These are phyloP conservation scores for Paxillus involutus DNA, from an alignment of 768 basidiomycete species.

Conservation along the genomic window DNA sequence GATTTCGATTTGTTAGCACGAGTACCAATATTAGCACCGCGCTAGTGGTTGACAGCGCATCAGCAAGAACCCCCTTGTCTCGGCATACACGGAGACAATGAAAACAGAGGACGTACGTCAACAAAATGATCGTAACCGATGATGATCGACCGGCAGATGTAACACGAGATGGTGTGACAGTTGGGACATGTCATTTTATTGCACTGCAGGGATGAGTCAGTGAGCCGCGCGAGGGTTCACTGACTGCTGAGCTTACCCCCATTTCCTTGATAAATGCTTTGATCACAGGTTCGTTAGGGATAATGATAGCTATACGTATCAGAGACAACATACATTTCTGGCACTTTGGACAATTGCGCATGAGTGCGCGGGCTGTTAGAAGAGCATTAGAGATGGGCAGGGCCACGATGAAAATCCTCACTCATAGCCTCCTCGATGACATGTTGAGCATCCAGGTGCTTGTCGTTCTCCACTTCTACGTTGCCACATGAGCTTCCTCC, in stretches of 20 bases:
- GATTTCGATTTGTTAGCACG: neutral
- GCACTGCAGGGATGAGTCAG: slow-evolving; percentile 47
- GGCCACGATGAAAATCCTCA: slow-evolving; percentile 31
- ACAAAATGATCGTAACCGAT: slow-evolving; percentile 77
- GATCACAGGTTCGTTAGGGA: slow-evolving; percentile 4
- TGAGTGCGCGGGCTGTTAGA: slow-evolving; percentile 66
- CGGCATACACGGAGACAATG: too few species aligned
- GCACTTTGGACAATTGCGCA: slow-evolving; percentile 88
- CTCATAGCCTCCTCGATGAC: slow-evolving; percentile 93
- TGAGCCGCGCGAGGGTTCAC: neutral
- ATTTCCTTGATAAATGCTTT: slow-evolving; percentile 79
- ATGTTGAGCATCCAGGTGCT: slow-evolving; percentile 72
- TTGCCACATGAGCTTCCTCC: neutral
- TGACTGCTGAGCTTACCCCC: slow-evolving; percentile 54
- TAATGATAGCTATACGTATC: neutral
- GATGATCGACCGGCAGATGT: slow-evolving; percentile 76
- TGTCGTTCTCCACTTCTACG: slow-evolving; percentile 74
- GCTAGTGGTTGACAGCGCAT: too few species aligned
- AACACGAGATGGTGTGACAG: slow-evolving; percentile 77
- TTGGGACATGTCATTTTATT: slow-evolving; percentile 88
- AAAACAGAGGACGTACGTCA: slow-evolving; percentile 35
- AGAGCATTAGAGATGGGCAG: slow-evolving; percentile 3
- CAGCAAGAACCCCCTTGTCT: too few species aligned
- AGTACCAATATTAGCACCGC: neutral
- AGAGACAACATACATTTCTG: slow-evolving; percentile 55